Percentiles rank a stretch among this genome's conserved stretches.
Conservation (phyloP, 2,329 filamentous ascomycete species). For the Aspergillus pseudonomiae region DNA sequence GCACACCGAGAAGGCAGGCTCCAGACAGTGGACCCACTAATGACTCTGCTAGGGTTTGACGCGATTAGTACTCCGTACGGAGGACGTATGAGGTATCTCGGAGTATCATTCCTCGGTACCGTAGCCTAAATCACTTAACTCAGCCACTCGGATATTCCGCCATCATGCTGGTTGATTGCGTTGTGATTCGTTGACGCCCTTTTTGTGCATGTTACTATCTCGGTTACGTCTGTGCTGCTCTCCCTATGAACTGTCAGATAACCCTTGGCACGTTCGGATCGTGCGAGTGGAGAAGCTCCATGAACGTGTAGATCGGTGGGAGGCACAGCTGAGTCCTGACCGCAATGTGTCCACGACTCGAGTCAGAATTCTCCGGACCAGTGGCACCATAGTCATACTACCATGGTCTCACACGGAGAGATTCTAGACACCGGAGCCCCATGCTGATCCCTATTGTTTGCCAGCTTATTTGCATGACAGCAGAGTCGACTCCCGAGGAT, state of each 20-base stretch:
- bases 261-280: background rate
- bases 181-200: background rate
- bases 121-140: background rate
- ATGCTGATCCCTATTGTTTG: background rate
- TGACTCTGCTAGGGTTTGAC: background rate
- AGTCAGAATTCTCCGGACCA: too few species aligned
- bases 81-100: background rate
- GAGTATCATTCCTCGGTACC: background rate
- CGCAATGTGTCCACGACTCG: background rate
- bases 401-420: background rate
- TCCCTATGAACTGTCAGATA: background rate
- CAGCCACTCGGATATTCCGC: constrained; percentile 5
- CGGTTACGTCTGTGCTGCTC: constrained; percentile 3
- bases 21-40: background rate
- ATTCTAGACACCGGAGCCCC: background rate
- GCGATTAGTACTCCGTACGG: background rate
- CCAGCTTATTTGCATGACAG: background rate
- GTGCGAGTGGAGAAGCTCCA: background rate
- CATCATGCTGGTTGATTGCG: background rate
- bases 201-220: background rate
- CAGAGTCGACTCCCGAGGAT: background rate
- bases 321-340: background rate
- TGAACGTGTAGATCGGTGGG: background rate
- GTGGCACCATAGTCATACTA: background rate
- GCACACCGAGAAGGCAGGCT: background rate